A percentile compares a stretch with the other conserved stretches of the same genome.
Evolutionary conservation across 2,329 filamentous ascomycete species (phyloP).

Genomic region (Trichophyton simii): DNA sequence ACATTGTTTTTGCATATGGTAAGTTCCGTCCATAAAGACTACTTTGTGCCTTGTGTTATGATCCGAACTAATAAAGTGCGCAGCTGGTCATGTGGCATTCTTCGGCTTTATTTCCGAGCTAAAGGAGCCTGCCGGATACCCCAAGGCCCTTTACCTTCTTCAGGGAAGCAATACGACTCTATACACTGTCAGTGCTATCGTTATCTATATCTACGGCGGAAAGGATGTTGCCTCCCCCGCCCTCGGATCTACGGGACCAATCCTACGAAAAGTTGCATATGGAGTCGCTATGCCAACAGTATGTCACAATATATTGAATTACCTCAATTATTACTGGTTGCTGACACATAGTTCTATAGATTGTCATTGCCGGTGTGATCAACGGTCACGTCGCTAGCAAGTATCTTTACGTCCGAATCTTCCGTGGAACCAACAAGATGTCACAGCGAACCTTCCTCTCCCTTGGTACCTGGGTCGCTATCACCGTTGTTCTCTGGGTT

Average conservation of each 20-base stretch:
- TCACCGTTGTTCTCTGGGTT: constrained; percentile 45
- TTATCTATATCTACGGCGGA: constrained; percentile 58
- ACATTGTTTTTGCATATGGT: constrained; percentile 61
- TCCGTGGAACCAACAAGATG: constrained; percentile 47
- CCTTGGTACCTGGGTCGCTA: constrained; percentile 46
- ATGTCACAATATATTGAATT: constrained; percentile 10
- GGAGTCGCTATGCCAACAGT: constrained; percentile 54
- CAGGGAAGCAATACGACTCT: constrained; percentile 48
- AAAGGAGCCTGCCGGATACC: constrained; percentile 47
- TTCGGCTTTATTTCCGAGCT: constrained; percentile 55
- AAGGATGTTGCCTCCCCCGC: constrained; percentile 51
- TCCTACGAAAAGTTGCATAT: constrained; percentile 53
- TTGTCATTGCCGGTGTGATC: constrained; percentile 59
- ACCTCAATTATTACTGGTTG: background rate
- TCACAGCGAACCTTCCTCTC: constrained; percentile 40
- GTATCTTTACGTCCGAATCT: constrained; percentile 53
- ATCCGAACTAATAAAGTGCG: background rate
- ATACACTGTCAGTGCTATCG: constrained; percentile 53
- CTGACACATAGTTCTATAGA: constrained; percentile 23
- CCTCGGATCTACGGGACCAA: constrained; percentile 46
- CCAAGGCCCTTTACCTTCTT: constrained; percentile 50
- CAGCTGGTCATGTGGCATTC: constrained; percentile 52
- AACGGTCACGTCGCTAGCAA: constrained; percentile 55
- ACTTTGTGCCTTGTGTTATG: background rate
- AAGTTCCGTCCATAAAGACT: constrained; percentile 13